These are phyloP conservation scores for Filosporella fistucella DNA, from an alignment of 495 filamentous ascomycete genomes.

Conservation along the genomic window DNA sequence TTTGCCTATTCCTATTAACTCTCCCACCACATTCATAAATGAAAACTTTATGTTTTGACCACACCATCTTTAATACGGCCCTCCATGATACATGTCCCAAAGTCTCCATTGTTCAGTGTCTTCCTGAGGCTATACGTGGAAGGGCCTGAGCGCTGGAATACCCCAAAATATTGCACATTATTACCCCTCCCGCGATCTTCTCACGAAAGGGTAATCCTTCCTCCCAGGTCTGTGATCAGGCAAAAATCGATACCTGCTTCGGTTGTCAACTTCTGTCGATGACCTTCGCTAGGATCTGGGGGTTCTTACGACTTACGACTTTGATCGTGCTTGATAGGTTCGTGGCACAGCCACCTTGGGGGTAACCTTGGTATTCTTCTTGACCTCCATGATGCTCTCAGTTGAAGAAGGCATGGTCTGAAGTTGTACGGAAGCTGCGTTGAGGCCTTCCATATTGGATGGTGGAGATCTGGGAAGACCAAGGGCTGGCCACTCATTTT, in stretches of 20 bases:
- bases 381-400: no score
- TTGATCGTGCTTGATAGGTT: constrained; percentile 2
- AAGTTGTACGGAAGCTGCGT: constrained; percentile 3
- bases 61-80: no score
- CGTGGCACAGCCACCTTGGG: constrained; percentile 13
- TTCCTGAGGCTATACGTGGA: no score
- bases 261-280: background rate
- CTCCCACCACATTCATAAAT: no score
- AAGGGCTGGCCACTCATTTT: constrained; percentile 9
- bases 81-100: constrained; percentile 11
- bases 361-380: constrained; percentile 4
- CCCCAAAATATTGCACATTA: no score
- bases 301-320: constrained; percentile 24
- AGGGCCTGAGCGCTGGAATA: no score
- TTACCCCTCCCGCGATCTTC: no score
- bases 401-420: background rate
- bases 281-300: constrained; percentile 2
- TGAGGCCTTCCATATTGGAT: constrained; percentile 13
- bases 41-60: no score
- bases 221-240: no score
- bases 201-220: no score
- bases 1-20: no score
- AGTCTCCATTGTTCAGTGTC: no score
- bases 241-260: background rate
- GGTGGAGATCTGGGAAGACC: constrained; percentile 1